Evolutionary conservation across 257 asterid species (phyloP).

Genomic region (Datura wrightii): DNA sequence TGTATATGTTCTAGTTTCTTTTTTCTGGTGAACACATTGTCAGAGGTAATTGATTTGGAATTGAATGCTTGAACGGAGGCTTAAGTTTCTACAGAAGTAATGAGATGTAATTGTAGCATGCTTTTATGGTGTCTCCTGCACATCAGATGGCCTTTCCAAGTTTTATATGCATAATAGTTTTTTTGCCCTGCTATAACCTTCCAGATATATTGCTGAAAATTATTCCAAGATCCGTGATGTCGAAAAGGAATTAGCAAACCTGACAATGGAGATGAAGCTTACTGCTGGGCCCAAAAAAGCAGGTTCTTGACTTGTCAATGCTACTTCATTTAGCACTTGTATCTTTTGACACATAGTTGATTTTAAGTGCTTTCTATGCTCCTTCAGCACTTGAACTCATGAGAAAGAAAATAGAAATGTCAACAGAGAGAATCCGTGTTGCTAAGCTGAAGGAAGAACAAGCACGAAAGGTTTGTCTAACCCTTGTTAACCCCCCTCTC

Average conservation of each 20-base stretch:
- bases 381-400: constrained; percentile 88
- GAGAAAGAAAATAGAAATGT: constrained; percentile 84
- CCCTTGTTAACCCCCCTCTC: neutral
- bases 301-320: constrained; percentile 42
- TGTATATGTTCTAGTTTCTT: neutral
- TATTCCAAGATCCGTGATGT: constrained; percentile 97
- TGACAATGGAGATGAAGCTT: constrained; percentile 93
- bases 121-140: neutral
- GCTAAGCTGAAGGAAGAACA: constrained; percentile 87
- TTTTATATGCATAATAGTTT: neutral
- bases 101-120: neutral
- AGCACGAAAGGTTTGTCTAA: constrained; percentile 65
- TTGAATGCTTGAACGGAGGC: neutral
- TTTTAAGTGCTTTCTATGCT: neutral
- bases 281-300: constrained; percentile 98
- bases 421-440: constrained; percentile 75
- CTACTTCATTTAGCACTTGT: constrained; percentile 5
- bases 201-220: constrained; percentile 92
- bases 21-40: neutral
- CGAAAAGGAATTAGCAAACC: constrained; percentile 79
- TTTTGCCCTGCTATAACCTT: constrained; percentile 30
- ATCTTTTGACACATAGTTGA: neutral
- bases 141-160: neutral
- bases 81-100: neutral
- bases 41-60: neutral